Evolutionary conservation across 169 alveolate species (phyloP).

Genomic region (Eimeria nieschulzi): DNA sequence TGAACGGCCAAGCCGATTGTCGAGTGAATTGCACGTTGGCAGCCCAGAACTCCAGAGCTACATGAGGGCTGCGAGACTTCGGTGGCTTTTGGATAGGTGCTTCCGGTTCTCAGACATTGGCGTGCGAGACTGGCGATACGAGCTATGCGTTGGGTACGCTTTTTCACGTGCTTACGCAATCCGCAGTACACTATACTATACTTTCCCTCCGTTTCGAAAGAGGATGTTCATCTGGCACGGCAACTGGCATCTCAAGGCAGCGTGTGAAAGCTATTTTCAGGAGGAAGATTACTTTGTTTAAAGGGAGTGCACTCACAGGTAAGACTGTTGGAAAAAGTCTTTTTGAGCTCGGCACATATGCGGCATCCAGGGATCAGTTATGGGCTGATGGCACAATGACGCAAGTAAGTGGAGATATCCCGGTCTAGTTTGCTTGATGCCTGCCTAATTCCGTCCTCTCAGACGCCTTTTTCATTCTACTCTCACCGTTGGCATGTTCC

Average conservation of each 20-base stretch:
- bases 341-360: slow-evolving; percentile 69
- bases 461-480: neutral
- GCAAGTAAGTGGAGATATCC: slow-evolving; percentile 23
- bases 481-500: neutral
- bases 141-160: slow-evolving; percentile 59
- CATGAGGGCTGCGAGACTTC: slow-evolving; percentile 55
- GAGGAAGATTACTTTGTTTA: slow-evolving; percentile 55
- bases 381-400: slow-evolving; percentile 73
- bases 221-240: neutral
- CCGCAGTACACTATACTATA: no score
- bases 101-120: slow-evolving; percentile 58
- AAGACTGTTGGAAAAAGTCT: slow-evolving; percentile 61
- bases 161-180: neutral
- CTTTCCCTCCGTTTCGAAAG: neutral
- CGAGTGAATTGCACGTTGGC: slow-evolving; percentile 44
- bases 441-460: no score
- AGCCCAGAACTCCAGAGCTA: slow-evolving; percentile 67
- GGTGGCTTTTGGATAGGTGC: slow-evolving; percentile 71
- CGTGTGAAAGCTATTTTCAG: neutral
- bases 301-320: slow-evolving; percentile 44
- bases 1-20: slow-evolving; percentile 11
- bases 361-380: slow-evolving; percentile 58
- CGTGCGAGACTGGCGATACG: slow-evolving; percentile 66
- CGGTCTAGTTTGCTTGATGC: no score
- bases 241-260: no score